phyloP scores from a whole-genome alignment of 495 filamentous ascomycete species.

The Bathelium albidoporum region DNA sequence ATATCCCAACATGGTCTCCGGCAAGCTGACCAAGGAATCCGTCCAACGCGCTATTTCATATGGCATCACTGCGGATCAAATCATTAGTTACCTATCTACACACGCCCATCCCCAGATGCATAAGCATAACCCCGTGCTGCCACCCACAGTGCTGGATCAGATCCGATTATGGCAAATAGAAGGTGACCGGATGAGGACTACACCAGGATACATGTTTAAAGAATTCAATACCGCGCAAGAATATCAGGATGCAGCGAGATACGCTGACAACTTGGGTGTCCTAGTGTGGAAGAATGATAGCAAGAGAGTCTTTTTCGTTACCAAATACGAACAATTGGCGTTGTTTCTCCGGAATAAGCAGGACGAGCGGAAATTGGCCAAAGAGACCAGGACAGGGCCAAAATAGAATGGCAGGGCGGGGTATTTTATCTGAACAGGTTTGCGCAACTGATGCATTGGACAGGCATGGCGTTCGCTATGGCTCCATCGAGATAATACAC shows the following conservation, averaged over 20 bases:
- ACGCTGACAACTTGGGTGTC: constrained; percentile 90
- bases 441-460: not conserved
- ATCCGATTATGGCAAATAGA: constrained; percentile 97
- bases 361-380: constrained; percentile 4
- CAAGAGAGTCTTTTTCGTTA: constrained; percentile 79
- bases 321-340: constrained; percentile 70
- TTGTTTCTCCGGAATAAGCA: constrained; percentile 63
- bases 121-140: constrained; percentile 60
- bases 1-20: constrained; percentile 84
- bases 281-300: constrained; percentile 72
- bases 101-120: constrained; percentile 91
- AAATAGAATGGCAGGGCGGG: not conserved
- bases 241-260: constrained; percentile 61
- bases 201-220: constrained; percentile 74
- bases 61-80: constrained; percentile 91
- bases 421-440: not conserved
- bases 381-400: not conserved
- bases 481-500: too few relatives aligned
- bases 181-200: constrained; percentile 79
- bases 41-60: constrained; percentile 74
- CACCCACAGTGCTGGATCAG: constrained; percentile 94
- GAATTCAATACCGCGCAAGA: constrained; percentile 71
- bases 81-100: constrained; percentile 70
- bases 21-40: constrained; percentile 75
- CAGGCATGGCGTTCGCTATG: not conserved